Evolutionary conservation across 257 asterid species (phyloP), one percentile per base, ranked within the genome.

Genomic region (Salvia splendens): DNA sequence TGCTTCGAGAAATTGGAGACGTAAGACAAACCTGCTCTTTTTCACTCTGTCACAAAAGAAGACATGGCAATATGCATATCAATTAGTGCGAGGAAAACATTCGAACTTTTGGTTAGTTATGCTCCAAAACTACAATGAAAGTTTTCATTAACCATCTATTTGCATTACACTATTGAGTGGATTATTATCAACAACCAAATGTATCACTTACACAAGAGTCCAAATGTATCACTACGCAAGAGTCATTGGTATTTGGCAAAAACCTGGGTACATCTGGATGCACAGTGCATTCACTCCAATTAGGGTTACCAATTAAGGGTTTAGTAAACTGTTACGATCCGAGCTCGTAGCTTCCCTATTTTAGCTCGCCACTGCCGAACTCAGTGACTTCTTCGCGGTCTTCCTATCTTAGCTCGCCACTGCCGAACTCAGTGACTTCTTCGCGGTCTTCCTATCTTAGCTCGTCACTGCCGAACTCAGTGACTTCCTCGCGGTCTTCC

Each of bases 11-110:
- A 61, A 67, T 46, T 9, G 72, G 12, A 36, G 73, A 69, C 1
- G 54, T 36, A 4, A 59, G 62, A 32, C 58, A 17, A 41, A 75
- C 82, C 43, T 55, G 86, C 68, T 81, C 89, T 69, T 74, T 80
- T 55, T 79, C 88, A 20, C 79, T 71, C 95, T 81, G 79, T 28
- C 74, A 62, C 12, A 24, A 75, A 75, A 60, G 63, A 77, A 54
- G 12, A 14, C n/a, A 72, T 43, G 61, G 58, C 12, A 24, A 6
- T 51, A 69, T 59, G 40, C 35, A 61, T 49, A 65, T 10, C 30
- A 51, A 64, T 54, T 3, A 53, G 58, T 51, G 20, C 53, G 59
- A 42, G 10, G 20, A 67, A 16, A 43, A 32, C 70, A 58, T 9
- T 67, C 17, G 56, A 20, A 16, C 1, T 24, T 43, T 20, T 30